phyloP scores from a whole-genome alignment of 176 grass and related monocot species.

The barley (Hordeum vulgare) region MorexV3_pseudomolecules_assembly NC_058521.1:609796088-609796587 shows the following conservation, averaged over 20 bases:
- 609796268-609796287: constrained; percentile 31
- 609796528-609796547: not conserved
- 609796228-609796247: constrained; percentile 7
- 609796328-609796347: constrained; percentile 51
- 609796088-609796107: not conserved
- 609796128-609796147: not conserved
- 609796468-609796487: constrained; percentile 44
- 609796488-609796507: constrained; percentile 56
- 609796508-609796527: not conserved
- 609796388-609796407: constrained; percentile 41
- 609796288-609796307: not conserved
- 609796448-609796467: constrained; percentile 92
- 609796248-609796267: constrained; percentile 8
- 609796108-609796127: not conserved
- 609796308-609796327: not conserved
- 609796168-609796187: not conserved
- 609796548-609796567: not conserved
- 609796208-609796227: constrained; percentile 7
- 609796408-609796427: constrained; percentile 74
- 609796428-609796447: constrained; percentile 61
- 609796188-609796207: not conserved
- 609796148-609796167: not conserved
- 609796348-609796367: constrained; percentile 77
- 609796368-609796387: constrained; percentile 57
- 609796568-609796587: not conserved